Evolutionary conservation across 163 green algal species (phyloP).

Genomic region (Coccomyxa subellipsoidea): DNA sequence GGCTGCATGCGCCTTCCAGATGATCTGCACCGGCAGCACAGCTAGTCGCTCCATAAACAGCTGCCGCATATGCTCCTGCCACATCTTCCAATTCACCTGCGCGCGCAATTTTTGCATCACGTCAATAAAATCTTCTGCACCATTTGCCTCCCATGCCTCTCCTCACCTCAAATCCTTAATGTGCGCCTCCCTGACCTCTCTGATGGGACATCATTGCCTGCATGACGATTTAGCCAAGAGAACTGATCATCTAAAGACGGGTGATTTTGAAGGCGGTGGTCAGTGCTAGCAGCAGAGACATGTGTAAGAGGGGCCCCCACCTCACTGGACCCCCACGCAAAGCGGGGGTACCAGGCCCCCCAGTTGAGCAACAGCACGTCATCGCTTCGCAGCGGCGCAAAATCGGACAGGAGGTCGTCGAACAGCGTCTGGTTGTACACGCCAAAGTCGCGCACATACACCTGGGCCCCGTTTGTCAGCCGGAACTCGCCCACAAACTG

Average conservation of each 20-base stretch:
- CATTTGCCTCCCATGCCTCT: neutral
- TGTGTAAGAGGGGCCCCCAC: neutral
- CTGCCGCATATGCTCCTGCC: neutral
- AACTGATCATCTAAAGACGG: too few relatives aligned
- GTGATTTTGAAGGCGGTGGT: too few relatives aligned
- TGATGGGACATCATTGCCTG: too few relatives aligned
- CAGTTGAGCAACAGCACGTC: conserved; percentile 1
- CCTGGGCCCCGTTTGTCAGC: neutral
- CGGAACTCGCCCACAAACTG: neutral
- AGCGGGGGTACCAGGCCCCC: neutral
- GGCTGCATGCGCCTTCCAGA: neutral
- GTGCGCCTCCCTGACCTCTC: too few relatives aligned
- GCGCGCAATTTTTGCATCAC: neutral
- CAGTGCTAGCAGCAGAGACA: neutral
- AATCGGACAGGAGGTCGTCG: neutral
- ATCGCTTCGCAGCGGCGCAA: neutral
- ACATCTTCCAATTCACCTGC: neutral
- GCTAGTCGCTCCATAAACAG: neutral
- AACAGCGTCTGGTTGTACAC: neutral
- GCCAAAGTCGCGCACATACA: neutral
- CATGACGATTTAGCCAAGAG: too few relatives aligned
- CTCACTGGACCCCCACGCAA: neutral
- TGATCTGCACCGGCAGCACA: neutral
- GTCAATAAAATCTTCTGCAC: neutral
- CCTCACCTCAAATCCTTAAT: too few relatives aligned